Base-by-base conservation (phyloP, 805 yeast species). In the Candida vartiovaarae region DNA sequence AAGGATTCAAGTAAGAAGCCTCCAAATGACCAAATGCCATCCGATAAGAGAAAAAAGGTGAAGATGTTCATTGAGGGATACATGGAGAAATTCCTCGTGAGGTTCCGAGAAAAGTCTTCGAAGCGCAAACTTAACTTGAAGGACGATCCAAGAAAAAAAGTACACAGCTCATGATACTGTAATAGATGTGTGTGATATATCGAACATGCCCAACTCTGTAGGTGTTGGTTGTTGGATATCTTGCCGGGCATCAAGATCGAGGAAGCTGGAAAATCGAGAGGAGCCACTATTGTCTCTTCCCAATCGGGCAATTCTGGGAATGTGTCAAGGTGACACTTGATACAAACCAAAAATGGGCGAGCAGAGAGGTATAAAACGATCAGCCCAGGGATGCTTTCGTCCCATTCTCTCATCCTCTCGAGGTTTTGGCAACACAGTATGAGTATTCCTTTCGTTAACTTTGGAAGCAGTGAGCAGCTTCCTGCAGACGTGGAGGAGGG, bases 21-120 rank as follows among this genome's bases (percentile, higher is more conserved):
- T 40, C 83, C 74, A 34, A 72, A 88, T 60, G 48, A 61, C 28
- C 47, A 61, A 29, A 68, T 86, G 34, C 75, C 75, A 24, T 70
- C 70, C n/a, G 83, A 78, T 24, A 86, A 86, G 62, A 67, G 76
- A 50, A 70, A 73, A 52, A 89, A 90, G 59, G 71, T 89, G 27
- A 82, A 83, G 60, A 70, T 60, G 28, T 91, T 84, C 57, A 71
- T 77, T 10, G 71, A 70, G 38, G 61, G 59, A 2, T 86, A 81
- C 55, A 83, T 86, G 91, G 80, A 72, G 8, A 84, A 82, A 60
- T 79, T 74, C 47, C 49, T 80, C 49, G 62, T 57, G 27, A 79
- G 76, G 56, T 70, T 68, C 48, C 61, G 72, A 38, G 64, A 63
- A 8, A 75, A 51, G 40, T 27, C 32, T 28, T 28, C 30, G 20